Base-by-base conservation (phyloP, 345 rosid species). In the Salix dunnii region DNA sequence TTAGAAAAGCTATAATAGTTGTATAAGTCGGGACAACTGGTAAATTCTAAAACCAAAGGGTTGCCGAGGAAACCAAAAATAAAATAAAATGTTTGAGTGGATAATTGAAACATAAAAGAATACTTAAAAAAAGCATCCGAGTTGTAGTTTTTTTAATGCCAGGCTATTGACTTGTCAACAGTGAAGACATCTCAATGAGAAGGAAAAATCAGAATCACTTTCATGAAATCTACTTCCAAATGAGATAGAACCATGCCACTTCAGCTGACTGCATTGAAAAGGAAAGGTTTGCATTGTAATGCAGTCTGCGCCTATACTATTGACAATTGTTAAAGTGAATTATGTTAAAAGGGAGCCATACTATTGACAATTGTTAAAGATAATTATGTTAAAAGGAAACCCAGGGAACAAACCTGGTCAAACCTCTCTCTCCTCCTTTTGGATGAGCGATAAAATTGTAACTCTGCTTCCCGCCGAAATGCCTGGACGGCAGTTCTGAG, bases 401-500 rank as follows among this genome's bases (percentile, higher is more conserved):
- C 28, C 25, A 55, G 60, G 38, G 12, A 48, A 75, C 76, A 85
- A 77, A 92, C 98, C 90, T 89, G 97, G 64, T 94, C 97, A 87
- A 82, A 88, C 80, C 89, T 91, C 74, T 94, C 97, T 85, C 93
- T 90, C 84, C 86, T 91, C 77, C 97, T 88, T 84, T 94, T 92
- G 36, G 90, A 84, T 60, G 89, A 84, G 73, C 89, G 89, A 76
- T 84, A 85, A 36, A 80, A 82, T 40, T 81, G 92, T 79, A 88
- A 73, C 64, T 88, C 91, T 76, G 87, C 97, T 79, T 94, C 97
- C 38, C 90, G 84, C 68, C 84, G 89, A 74, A 92, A 94, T 73
- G 97, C 97, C 81, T 88, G 91, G 72, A 94, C 91, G 2, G 98
- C 97, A 71, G 90, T 88, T 82, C 83, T 89, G 67, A 94, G 89